These are phyloP conservation scores for Botryosphaeria dothidea DNA, from an alignment of 2,329 filamentous ascomycete species.

Conservation along the genomic window DNA sequence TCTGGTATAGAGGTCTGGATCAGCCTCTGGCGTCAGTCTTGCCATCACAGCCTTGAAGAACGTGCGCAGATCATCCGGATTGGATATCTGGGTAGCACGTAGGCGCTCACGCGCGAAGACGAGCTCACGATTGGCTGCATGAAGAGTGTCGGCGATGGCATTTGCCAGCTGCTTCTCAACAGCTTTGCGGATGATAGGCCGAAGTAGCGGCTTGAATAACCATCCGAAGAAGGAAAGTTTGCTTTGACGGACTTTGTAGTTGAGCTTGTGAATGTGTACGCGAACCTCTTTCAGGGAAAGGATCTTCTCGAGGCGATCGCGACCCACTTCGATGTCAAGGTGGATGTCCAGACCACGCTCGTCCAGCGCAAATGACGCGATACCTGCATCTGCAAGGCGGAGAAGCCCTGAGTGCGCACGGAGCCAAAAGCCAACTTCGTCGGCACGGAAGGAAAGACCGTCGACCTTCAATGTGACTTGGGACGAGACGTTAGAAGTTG, in stretches of 20 bases:
- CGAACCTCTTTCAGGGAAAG: constrained; percentile 73
- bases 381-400: constrained; percentile 76
- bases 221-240: constrained; percentile 78
- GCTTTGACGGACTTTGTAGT: constrained; percentile 73
- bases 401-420: constrained; percentile 75
- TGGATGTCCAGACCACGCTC: constrained; percentile 84
- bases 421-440: constrained; percentile 89
- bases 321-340: constrained; percentile 79
- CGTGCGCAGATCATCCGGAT: constrained; percentile 76
- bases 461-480: constrained; percentile 76
- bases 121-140: constrained; percentile 78
- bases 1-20: constrained; percentile 74
- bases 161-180: constrained; percentile 77
- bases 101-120: constrained; percentile 84
- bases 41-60: constrained; percentile 83
- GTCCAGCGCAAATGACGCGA: constrained; percentile 83
- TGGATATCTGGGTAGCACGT: constrained; percentile 78
- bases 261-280: constrained; percentile 83
- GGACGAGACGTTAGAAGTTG: constrained; percentile 67
- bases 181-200: constrained; percentile 75
- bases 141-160: constrained; percentile 69
- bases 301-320: constrained; percentile 76
- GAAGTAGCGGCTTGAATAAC: constrained; percentile 80
- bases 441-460: constrained; percentile 79
- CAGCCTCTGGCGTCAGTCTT: constrained; percentile 68